Evolutionary conservation across 2,329 filamentous ascomycete genomes (phyloP).

Genomic region (Aspergillus floridensis): DNA sequence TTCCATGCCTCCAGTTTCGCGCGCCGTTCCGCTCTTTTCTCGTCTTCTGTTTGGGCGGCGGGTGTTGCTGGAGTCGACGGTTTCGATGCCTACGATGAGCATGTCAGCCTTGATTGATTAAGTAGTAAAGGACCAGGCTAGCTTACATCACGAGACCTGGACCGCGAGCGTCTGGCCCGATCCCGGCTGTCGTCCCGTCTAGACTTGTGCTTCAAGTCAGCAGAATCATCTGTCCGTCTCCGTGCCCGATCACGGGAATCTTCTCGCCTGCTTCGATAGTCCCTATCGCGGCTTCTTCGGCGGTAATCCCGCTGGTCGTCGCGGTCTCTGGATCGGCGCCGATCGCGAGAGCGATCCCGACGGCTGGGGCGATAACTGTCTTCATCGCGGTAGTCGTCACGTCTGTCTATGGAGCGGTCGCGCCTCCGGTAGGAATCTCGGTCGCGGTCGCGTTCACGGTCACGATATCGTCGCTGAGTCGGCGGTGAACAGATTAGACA

Average conservation of each 20-base stretch:
- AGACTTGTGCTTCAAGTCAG: constrained; percentile 66
- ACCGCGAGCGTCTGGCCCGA: constrained; percentile 51
- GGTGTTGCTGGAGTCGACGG: constrained; percentile 42
- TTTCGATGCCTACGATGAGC: constrained; percentile 51
- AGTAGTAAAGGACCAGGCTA: background rate
- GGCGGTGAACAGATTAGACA: constrained; percentile 13
- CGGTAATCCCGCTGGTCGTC: constrained; percentile 59
- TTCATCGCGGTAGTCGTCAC: constrained; percentile 53
- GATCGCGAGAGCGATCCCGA: constrained; percentile 63
- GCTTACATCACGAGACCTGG: constrained; percentile 59
- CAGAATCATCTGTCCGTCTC: constrained; percentile 66
- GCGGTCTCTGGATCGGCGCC: constrained; percentile 58
- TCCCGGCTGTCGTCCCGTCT: constrained; percentile 65
- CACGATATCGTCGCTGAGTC: constrained; percentile 52
- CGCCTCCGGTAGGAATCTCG: constrained; percentile 61
- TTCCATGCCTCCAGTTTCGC: constrained; percentile 90
- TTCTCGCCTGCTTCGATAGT: constrained; percentile 68
- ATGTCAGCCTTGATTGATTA: background rate
- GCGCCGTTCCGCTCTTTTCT: constrained; percentile 75
- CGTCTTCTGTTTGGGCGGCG: constrained; percentile 61
- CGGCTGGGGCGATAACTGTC: constrained; percentile 61
- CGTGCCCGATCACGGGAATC: constrained; percentile 66
- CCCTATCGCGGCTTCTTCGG: constrained; percentile 65
- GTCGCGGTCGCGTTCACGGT: constrained; percentile 55
- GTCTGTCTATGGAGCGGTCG: constrained; percentile 63